Percentiles rank a stretch among this genome's conserved stretches.
phyloP scores from a whole-genome alignment of 2,329 filamentous ascomycete species.

The Penicillium vulpinum region DNA sequence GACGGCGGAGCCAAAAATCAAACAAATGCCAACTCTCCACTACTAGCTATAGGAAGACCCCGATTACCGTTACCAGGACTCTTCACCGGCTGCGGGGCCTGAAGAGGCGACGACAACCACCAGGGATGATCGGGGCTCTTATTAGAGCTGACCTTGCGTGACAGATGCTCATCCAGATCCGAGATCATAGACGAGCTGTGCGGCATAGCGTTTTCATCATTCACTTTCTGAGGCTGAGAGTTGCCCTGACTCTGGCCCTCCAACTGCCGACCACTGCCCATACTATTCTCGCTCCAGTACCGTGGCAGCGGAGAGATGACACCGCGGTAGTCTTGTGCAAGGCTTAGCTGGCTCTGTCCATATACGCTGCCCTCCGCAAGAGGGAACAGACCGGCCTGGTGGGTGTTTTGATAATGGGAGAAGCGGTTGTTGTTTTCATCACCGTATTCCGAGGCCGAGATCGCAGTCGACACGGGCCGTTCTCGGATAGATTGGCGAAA shows the following conservation, averaged over 20 bases:
- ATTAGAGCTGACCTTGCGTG: slow-evolving; percentile 13
- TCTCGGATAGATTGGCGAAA: slow-evolving; percentile 32
- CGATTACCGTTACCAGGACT: slow-evolving; percentile 14
- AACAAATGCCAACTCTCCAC: slow-evolving; percentile 28
- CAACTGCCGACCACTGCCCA: slow-evolving; percentile 27
- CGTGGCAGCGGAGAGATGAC: slow-evolving; percentile 39
- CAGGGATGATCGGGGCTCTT: slow-evolving; percentile 13
- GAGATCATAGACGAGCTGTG: slow-evolving; percentile 26
- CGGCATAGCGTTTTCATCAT: slow-evolving; percentile 14
- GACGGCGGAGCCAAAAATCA: slow-evolving; percentile 8
- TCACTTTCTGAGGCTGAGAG: slow-evolving; percentile 4
- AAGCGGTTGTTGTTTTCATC: slow-evolving; percentile 32
- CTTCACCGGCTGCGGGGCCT: slow-evolving; percentile 17
- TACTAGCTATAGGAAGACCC: slow-evolving; percentile 25
- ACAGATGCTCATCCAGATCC: slow-evolving; percentile 26
- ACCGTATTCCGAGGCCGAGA: slow-evolving; percentile 39
- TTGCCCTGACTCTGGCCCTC: slow-evolving; percentile 26
- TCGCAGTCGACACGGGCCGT: slow-evolving; percentile 35
- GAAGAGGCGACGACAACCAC: slow-evolving; percentile 13
- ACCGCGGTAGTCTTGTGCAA: slow-evolving; percentile 41
- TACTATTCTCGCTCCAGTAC: slow-evolving; percentile 39
- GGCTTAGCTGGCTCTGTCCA: slow-evolving; percentile 35
- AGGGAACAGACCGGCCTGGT: slow-evolving; percentile 28
- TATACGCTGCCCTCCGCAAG: slow-evolving; percentile 21
- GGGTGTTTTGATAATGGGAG: slow-evolving; percentile 32